Conservation (phyloP, 2,329 filamentous ascomycete species). For the Zymoseptoria ardabiliae region DNA sequence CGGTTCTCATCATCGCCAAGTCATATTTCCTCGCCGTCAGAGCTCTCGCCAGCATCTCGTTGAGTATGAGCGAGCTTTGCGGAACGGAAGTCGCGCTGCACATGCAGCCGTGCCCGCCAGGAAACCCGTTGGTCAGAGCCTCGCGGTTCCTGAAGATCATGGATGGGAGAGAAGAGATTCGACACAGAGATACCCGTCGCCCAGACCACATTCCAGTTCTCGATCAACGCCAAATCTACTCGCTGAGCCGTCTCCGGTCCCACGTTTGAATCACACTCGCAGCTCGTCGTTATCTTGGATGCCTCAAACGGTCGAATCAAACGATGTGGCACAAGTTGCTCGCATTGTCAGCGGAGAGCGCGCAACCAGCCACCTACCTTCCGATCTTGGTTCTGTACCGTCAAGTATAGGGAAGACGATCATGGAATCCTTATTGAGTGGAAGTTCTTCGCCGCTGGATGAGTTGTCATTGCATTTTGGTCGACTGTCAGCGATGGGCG, state of each 20-base stretch:
- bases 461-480: conserved; percentile 26
- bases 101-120: background rate
- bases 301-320: background rate
- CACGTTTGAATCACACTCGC: background rate
- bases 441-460: conserved; percentile 26
- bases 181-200: background rate
- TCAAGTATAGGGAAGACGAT: conserved; percentile 1
- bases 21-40: conserved; percentile 10
- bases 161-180: background rate
- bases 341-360: conserved; percentile 16
- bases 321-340: background rate
- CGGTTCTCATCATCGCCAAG: conserved; percentile 8
- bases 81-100: background rate
- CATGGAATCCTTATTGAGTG: conserved; percentile 16
- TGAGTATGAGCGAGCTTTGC: conserved; percentile 3
- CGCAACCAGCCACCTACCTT: conserved; percentile 7
- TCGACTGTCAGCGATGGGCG: conserved; percentile 15
- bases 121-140: background rate
- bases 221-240: conserved; percentile 21
- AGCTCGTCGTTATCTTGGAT: background rate
- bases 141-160: background rate
- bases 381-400: background rate
- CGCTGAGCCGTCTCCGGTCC: background rate
- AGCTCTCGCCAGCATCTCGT: conserved; percentile 10
- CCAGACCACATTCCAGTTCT: conserved; percentile 6